phyloP scores from a whole-genome alignment of 371 early-diverging fungal genomes.

The Rhizomucor pusillus region DNA sequence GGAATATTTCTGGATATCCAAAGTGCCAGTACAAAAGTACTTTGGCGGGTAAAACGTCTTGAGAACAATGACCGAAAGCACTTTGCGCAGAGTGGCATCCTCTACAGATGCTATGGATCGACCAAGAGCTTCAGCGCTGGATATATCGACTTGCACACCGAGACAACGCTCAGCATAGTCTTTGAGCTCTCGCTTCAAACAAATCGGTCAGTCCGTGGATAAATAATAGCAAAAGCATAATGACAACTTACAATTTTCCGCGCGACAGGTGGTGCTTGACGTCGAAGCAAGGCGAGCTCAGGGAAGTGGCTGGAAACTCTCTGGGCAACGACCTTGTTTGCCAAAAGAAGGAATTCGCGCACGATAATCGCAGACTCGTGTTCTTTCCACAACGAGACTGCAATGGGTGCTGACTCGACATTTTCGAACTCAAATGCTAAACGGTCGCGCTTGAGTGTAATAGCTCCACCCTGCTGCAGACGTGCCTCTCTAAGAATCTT shows the following conservation, averaged over 20 bases:
- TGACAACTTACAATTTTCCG: conserved; percentile 32
- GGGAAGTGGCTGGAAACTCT: conserved; percentile 77
- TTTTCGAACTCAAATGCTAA: conserved; percentile 70
- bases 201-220: neutral
- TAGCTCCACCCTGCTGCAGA: conserved; percentile 60
- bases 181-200: conserved; percentile 45
- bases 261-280: conserved; percentile 63
- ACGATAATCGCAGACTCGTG: conserved; percentile 9
- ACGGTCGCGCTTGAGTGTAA: conserved; percentile 65
- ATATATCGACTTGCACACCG: conserved; percentile 47
- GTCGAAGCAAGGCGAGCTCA: conserved; percentile 80
- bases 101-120: conserved; percentile 65
- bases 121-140: conserved; percentile 58
- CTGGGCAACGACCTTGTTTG: conserved; percentile 86
- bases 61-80: conserved; percentile 64
- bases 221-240: neutral
- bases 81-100: conserved; percentile 39
- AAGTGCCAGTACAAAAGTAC: conserved; percentile 83
- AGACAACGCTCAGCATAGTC: conserved; percentile 49
- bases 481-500: conserved; percentile 68
- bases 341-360: conserved; percentile 89
- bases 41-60: conserved; percentile 82
- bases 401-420: conserved; percentile 12
- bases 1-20: conserved; percentile 58
- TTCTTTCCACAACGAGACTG: conserved; percentile 5